phyloP scores from a whole-genome alignment of 495 filamentous ascomycete species.

The Parathielavia appendiculata region DNA sequence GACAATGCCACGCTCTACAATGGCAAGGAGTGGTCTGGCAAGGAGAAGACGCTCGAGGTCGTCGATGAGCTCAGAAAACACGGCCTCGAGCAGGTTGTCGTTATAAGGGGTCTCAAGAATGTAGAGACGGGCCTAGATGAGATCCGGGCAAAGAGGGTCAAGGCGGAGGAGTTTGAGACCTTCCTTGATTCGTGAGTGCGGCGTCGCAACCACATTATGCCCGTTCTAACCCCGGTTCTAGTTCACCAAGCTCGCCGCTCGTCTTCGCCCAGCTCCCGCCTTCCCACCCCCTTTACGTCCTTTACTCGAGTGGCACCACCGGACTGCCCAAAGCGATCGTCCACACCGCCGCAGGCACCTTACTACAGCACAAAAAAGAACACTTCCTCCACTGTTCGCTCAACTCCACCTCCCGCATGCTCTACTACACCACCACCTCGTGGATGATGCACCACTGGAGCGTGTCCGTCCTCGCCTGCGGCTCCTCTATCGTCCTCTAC shows the following conservation, averaged over 20 bases:
- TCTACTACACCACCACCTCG: constrained; percentile 82
- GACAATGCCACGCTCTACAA: constrained; percentile 88
- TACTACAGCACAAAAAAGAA: constrained; percentile 94
- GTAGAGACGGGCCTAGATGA: constrained; percentile 46
- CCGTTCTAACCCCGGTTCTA: constrained; percentile 5
- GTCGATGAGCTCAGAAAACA: constrained; percentile 54
- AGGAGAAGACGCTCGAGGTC: constrained; percentile 67
- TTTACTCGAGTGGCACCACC: constrained; percentile 85
- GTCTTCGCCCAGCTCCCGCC: constrained; percentile 70
- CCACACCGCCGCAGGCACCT: constrained; percentile 78
- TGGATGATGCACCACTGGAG: constrained; percentile 99
- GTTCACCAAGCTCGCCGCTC: constrained; percentile 42
- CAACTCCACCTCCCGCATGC: constrained; percentile 42
- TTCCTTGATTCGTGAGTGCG: constrained; percentile 34
- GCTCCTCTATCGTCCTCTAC: constrained; percentile 78
- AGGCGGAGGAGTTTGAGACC: constrained; percentile 39
- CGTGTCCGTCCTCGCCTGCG: constrained; percentile 72
- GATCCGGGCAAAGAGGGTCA: constrained; percentile 44
- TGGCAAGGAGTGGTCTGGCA: constrained; percentile 69
- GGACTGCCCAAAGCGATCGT: constrained; percentile 90
- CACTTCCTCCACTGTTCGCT: constrained; percentile 80
- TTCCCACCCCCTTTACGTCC: constrained; percentile 81
- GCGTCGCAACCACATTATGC: background rate
- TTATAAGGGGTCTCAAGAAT: constrained; percentile 59
- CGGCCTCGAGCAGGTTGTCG: constrained; percentile 58